A percentile compares a stretch with the other conserved stretches of the same genome.
phyloP scores from a whole-genome alignment of 192 early-diverging fungal genomes.

The Backusella tuberculispora region DNA sequence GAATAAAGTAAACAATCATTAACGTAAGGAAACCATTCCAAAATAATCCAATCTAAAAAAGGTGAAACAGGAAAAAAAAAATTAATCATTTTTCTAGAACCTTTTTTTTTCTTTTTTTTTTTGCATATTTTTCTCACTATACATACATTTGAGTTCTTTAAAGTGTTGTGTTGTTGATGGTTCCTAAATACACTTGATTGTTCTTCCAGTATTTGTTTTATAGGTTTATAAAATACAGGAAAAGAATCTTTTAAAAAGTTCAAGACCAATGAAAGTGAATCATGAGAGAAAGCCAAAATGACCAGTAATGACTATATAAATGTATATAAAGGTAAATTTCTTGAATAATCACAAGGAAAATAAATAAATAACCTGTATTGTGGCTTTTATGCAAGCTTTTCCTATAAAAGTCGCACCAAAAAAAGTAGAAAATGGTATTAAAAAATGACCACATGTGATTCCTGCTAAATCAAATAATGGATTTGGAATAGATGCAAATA shows the following conservation, averaged over 20 bases:
- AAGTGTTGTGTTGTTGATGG: neutral
- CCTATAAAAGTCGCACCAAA: conserved; percentile 95
- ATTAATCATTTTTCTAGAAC: neutral
- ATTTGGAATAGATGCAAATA: conserved; percentile 96
- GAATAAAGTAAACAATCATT: conserved; percentile 86
- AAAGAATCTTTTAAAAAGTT: conserved; percentile 52
- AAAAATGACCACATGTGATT: conserved; percentile 92
- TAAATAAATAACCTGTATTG: conserved; percentile 66
- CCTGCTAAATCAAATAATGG: conserved; percentile 96
- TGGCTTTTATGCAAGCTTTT: conserved; percentile 88
- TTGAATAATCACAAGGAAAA: neutral
- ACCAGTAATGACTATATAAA: conserved; percentile 69
- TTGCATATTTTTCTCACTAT: neutral
- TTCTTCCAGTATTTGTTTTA: conserved; percentile 53
- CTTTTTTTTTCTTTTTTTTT: conserved; percentile 20
- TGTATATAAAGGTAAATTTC: conserved; percentile 1
- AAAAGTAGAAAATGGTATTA: conserved; percentile 91
- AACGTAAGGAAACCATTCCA: conserved; percentile 83
- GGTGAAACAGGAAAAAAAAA: conserved; percentile 26
- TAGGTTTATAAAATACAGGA: conserved; percentile 64
- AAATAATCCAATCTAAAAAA: conserved; percentile 50
- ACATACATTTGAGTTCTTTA: conserved; percentile 3
- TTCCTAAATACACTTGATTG: conserved; percentile 42
- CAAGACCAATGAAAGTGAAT: conserved; percentile 66
- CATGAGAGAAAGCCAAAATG: conserved; percentile 83